Percentiles rank a stretch among this genome's conserved stretches.
These are phyloP conservation scores for Pascua sp. DNA, from an alignment of 1,284 basidiomycete species.

Conservation along the genomic window DNA sequence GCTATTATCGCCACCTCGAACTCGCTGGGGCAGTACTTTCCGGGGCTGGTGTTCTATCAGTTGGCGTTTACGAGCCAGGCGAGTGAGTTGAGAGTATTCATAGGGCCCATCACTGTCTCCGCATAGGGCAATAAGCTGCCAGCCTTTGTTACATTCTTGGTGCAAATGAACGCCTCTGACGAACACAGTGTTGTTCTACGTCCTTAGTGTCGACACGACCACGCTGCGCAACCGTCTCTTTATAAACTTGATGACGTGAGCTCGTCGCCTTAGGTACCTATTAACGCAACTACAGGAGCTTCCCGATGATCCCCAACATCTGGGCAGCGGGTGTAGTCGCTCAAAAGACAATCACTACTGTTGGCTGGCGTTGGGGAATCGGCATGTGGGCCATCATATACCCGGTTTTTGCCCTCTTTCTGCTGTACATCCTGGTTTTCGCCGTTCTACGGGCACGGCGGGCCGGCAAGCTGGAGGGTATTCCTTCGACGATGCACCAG, in stretches of 20 bases:
- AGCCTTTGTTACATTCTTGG: background rate
- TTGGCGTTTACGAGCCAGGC: conserved; percentile 22
- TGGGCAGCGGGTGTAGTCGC: conserved; percentile 49
- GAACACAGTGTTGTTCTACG: conserved; percentile 11
- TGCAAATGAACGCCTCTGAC: too few species aligned
- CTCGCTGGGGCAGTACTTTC: conserved; percentile 40
- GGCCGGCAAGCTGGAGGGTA: conserved; percentile 29
- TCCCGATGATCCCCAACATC: conserved; percentile 43
- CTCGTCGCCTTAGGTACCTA: conserved; percentile 50
- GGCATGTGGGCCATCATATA: conserved; percentile 31
- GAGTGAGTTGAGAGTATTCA: conserved; percentile 10
- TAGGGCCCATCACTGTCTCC: too few species aligned
- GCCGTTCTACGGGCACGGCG: conserved; percentile 39
- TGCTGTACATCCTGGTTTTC: conserved; percentile 39
- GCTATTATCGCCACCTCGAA: conserved; percentile 30
- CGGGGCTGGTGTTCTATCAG: conserved; percentile 42
- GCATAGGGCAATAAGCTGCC: too few species aligned
- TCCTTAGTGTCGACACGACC: conserved; percentile 61
- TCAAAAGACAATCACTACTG: background rate
- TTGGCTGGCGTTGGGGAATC: conserved; percentile 59
- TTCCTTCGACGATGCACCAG: conserved; percentile 29
- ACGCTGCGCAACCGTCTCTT: conserved; percentile 70
- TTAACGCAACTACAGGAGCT: conserved; percentile 26
- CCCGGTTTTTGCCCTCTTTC: conserved; percentile 20
- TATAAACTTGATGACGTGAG: conserved; percentile 49